These are phyloP conservation scores for Salix exigua DNA, from an alignment of 345 rosid species.

Conservation along the genomic window DNA sequence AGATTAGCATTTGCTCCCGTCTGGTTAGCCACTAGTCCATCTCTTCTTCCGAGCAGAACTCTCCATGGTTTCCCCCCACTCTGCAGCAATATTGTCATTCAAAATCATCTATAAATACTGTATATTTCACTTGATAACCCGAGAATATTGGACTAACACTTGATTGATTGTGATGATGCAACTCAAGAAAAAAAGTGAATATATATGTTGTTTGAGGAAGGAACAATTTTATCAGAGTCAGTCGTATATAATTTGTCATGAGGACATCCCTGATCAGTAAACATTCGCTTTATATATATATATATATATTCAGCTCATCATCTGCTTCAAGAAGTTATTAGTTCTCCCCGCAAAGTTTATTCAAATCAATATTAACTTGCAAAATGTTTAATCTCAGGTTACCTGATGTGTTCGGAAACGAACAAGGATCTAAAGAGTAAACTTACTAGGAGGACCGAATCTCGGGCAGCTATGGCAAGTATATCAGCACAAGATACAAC, in stretches of 20 bases:
- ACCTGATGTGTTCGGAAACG: background rate
- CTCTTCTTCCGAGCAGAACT: conserved; percentile 73
- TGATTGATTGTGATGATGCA: background rate
- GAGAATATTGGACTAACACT: background rate
- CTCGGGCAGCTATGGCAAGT: conserved; percentile 43
- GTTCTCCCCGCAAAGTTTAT: too few relatives aligned
- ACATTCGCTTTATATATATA: too few relatives aligned
- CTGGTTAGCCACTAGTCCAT: conserved; percentile 57
- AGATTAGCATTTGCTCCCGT: conserved; percentile 46
- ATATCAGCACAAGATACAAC: conserved; percentile 31
- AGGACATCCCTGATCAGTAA: too few relatives aligned
- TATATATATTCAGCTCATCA: too few relatives aligned
- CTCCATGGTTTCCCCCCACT: conserved; percentile 78
- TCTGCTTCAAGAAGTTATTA: too few relatives aligned
- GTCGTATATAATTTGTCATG: too few relatives aligned
- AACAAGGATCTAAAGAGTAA: background rate
- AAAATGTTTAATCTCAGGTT: too few relatives aligned
- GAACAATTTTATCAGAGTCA: background rate
- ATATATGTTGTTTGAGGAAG: background rate
- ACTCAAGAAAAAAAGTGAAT: background rate
- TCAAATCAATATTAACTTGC: too few relatives aligned
- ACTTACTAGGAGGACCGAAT: conserved; percentile 63
- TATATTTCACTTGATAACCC: background rate
- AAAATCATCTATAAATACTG: background rate
- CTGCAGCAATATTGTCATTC: conserved; percentile 31